Evolutionary conservation across 768 basidiomycete species (phyloP), one percentile per base, ranked within the genome.

Genomic region (Rhizopogon vesiculosus): DNA sequence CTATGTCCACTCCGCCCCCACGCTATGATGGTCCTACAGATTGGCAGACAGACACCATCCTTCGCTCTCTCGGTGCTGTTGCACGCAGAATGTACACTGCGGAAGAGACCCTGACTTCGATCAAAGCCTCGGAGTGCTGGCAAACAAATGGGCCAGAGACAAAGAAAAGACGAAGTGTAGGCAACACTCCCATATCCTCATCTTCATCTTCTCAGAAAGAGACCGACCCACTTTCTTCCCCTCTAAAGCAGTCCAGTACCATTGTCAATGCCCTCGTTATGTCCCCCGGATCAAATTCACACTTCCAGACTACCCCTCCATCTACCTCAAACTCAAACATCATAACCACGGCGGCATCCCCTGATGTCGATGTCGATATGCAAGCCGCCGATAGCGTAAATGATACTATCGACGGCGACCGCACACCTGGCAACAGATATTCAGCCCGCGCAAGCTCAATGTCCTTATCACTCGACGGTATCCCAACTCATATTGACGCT

Each of bases 41-140:
- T 68, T 81, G 77, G 79, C 79, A 83, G 61, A 84, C 80, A 19
- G 81, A 84, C 53, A 72, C 74, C 59, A 82, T 86, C 62, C 67
- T 81, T 35, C 77, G 78, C 54, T 78, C 78, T 13, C 72, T 86
- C 59, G 69, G 72, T 28, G 74, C 72, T 31, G 70, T 86, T 50
- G 79, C 79, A 2, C 71, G 75, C 40, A 73, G 84, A 61, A 80
- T 84, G 78, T 76, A 77, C 63, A 71, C 73, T 29, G 84, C 85
- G 13, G 85, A 85, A 59, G 77, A 78, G 8, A 61, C 69, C 2
- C 64, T 81, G 10, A 63, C 66, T 19, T 64, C 73, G 16, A 72
- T 80, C 49, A 75, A 74, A 58, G 74, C 71, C 7, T 61, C 64
- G 42, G 73, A 74, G 25, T 68, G 59, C 25, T 71, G 69, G 66